Base-by-base conservation (phyloP, 768 basidiomycete species). In the Piloderma croceum region DNA sequence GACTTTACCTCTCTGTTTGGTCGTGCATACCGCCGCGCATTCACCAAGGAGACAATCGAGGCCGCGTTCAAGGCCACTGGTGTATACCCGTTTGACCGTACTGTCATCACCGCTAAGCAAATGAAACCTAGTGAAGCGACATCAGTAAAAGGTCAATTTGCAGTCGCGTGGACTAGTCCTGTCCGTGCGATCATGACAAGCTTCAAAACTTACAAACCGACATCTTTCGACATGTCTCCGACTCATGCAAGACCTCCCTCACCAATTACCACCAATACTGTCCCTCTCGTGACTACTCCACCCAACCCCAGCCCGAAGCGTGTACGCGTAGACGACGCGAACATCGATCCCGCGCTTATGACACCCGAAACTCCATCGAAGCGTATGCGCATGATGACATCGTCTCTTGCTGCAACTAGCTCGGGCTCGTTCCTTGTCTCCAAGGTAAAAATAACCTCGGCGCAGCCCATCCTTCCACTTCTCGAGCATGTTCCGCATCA, bases 61-160 rank as follows among this genome's bases (percentile, higher is more conserved):
- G 44, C 58, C 13, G 62, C 62, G 0, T 68, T 66, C 44, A 20
- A 31, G 10, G 56, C 46, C 10, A 64, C 58, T 1, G 56, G 60
- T 1, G 46, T 67, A 18, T 35, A 56, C 35, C 60, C 62, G 3
- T 64, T 58, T 43, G 44, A 58, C 36, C 54, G 39, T 19, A 42
- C 46, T 29, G 43, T 57, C 11, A 60, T 67, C 36, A 46, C 47
- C 1, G 38, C 45, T 3, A 32, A 11, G 5, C 58, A 61, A 43
- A 59, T 60, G 54, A 55, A 53, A 31, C 61, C 60, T 0, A 56
- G 54, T 32, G 31, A 38, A n/a, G 33, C 47, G 17, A 56, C 56
- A 11, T 66, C 60, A n/a, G n/a, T n/a, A n/a, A n/a, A n/a, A n/a
- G n/a, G n/a, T n/a, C n/a, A n/a, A n/a, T n/a, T n/a, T n/a, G n/a